phyloP scores from a whole-genome alignment of 2,329 filamentous ascomycete genomes.

The Venturia asperata region DNA sequence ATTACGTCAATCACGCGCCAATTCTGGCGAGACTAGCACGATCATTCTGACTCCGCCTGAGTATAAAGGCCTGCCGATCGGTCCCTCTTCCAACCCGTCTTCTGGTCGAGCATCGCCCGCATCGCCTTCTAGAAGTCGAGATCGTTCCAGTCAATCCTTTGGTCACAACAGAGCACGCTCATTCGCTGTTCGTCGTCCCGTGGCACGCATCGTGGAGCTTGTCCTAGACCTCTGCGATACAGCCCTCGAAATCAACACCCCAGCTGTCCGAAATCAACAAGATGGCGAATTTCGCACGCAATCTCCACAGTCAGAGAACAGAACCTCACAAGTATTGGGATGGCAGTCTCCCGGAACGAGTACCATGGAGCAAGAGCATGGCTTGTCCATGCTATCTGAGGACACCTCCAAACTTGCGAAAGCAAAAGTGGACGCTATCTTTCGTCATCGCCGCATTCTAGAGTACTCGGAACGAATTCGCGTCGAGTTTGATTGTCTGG shows the following conservation, averaged over 20 bases:
- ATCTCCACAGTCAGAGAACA: slow-evolving; percentile 90
- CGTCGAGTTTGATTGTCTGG: slow-evolving; percentile 83
- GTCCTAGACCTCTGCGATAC: slow-evolving; percentile 94
- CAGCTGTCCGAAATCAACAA: slow-evolving; percentile 79
- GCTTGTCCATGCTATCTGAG: slow-evolving; percentile 75
- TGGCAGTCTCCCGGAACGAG: slow-evolving; percentile 94
- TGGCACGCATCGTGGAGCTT: slow-evolving; percentile 89
- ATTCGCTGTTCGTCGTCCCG: slow-evolving; percentile 82
- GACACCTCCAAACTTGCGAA: slow-evolving; percentile 82
- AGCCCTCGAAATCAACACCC: slow-evolving; percentile 86
- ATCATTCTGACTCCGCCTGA: slow-evolving; percentile 48
- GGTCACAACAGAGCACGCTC: slow-evolving; percentile 77
- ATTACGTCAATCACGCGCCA: slow-evolving; percentile 52
- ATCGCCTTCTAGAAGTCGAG: slow-evolving; percentile 60
- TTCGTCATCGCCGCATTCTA: slow-evolving; percentile 84
- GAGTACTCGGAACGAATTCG: slow-evolving; percentile 96
- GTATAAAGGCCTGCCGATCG: slow-evolving; percentile 83
- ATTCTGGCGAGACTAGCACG: slow-evolving; percentile 23
- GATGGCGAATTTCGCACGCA: slow-evolving; percentile 78
- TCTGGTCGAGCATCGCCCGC: slow-evolving; percentile 64
- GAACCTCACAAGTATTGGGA: slow-evolving; percentile 87
- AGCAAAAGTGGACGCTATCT: slow-evolving; percentile 86
- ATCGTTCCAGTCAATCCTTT: slow-evolving; percentile 58
- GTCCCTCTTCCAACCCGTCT: slow-evolving; percentile 63
- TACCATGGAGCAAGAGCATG: slow-evolving; percentile 87